Conservation (phyloP, 768 basidiomycete genomes). For the Pisolithus albus region DNA sequence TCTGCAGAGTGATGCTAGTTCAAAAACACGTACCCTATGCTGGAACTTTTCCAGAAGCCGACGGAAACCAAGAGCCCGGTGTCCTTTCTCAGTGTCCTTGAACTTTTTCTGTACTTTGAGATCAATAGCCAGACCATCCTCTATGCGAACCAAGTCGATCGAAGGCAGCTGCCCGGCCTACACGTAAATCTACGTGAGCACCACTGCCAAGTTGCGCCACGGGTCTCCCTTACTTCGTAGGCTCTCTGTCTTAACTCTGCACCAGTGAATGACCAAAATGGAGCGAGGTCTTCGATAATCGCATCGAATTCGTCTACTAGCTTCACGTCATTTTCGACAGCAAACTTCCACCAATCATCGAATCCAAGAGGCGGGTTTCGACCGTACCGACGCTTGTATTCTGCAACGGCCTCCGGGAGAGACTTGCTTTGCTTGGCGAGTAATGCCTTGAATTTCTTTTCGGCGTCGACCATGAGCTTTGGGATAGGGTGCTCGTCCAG, state of each 20-base stretch:
- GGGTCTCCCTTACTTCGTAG: conserved; percentile 38
- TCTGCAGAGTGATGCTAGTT: neutral
- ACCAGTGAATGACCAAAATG: conserved; percentile 74
- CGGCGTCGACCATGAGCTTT: conserved; percentile 76
- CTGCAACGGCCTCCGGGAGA: conserved; percentile 66
- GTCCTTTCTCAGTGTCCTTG: conserved; percentile 63
- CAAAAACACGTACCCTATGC: conserved; percentile 41
- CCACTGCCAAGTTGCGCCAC: neutral
- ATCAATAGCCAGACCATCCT: conserved; percentile 52
- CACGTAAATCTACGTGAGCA: neutral
- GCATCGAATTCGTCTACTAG: conserved; percentile 89
- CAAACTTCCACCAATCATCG: conserved; percentile 85
- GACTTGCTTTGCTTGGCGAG: conserved; percentile 75
- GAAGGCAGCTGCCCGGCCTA: conserved; percentile 76
- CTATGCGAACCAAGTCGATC: conserved; percentile 80
- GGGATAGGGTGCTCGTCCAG: conserved; percentile 73
- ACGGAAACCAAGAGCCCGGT: conserved; percentile 71
- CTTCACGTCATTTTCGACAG: conserved; percentile 59
- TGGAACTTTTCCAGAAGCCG: conserved; percentile 69
- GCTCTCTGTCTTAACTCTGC: conserved; percentile 64
- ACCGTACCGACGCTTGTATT: conserved; percentile 74
- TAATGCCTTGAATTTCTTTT: conserved; percentile 57
- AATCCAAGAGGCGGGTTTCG: conserved; percentile 86
- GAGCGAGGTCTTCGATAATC: conserved; percentile 70
- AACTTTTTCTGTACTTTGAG: conserved; percentile 51